Percentiles rank a stretch among this genome's conserved stretches.
Conservation (phyloP, 1,139 yeast genomes). For the Debaryomycetaceae sp. region DNA sequence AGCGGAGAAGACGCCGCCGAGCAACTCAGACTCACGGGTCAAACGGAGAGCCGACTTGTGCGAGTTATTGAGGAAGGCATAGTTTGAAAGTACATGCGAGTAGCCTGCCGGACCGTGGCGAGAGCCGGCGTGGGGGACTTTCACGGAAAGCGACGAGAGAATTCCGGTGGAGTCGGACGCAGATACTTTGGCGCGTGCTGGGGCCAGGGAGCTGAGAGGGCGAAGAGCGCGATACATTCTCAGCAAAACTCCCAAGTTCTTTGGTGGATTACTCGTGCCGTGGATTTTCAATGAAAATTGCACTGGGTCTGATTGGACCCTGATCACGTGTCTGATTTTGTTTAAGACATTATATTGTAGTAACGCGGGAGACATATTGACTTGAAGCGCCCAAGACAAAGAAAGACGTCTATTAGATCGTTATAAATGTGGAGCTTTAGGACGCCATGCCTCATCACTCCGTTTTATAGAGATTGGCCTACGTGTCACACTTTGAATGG, state of each 20-base stretch:
- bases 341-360: too few species aligned
- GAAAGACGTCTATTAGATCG: too few species aligned
- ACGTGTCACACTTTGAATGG: too few species aligned
- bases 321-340: conserved; percentile 4
- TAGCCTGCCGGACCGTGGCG: conserved; percentile 74
- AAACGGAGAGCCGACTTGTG: conserved; percentile 84
- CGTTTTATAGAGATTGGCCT: too few species aligned
- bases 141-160: conserved; percentile 58
- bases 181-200: conserved; percentile 21
- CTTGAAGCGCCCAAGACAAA: too few species aligned
- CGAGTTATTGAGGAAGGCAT: conserved; percentile 74
- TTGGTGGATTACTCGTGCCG: conserved; percentile 1
- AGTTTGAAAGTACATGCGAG: conserved; percentile 78
- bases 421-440: too few species aligned
- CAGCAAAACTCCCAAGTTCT: not conserved
- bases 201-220: conserved; percentile 34
- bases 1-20: conserved; percentile 74
- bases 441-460: too few species aligned
- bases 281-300: conserved; percentile 4
- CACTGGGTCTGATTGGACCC: conserved; percentile 4
- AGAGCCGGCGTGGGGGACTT: conserved; percentile 74
- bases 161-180: conserved; percentile 46
- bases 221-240: conserved; percentile 11
- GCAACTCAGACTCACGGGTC: conserved; percentile 87
- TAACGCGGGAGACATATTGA: too few species aligned